These are phyloP conservation scores for Albophoma yamanashiensis DNA, from an alignment of 2,329 filamentous ascomycete species.

Conservation along the genomic window DNA sequence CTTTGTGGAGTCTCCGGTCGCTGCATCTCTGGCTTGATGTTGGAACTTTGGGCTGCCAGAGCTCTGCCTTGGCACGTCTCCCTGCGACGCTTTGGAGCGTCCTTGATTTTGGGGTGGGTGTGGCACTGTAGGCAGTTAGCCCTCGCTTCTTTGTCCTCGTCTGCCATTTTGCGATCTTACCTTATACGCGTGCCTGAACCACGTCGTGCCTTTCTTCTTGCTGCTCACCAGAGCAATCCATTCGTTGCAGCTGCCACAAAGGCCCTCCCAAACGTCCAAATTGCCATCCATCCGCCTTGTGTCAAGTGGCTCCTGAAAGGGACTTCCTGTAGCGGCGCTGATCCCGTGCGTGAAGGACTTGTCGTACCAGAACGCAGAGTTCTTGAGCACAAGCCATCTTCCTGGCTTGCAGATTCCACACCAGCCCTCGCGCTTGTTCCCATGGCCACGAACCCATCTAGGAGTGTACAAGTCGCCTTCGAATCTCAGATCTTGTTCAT, in stretches of 20 bases:
- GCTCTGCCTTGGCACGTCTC: constrained; percentile 38
- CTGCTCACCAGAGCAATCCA: constrained; percentile 76
- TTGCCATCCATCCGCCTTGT: constrained; percentile 70
- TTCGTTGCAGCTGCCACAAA: constrained; percentile 68
- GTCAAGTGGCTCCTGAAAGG: constrained; percentile 68
- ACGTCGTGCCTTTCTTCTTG: constrained; percentile 88
- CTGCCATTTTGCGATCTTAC: constrained; percentile 28
- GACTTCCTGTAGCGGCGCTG: constrained; percentile 67
- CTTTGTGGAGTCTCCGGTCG: constrained; percentile 20
- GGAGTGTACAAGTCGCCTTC: constrained; percentile 77
- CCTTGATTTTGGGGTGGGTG: constrained; percentile 61
- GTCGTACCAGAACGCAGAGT: constrained; percentile 89
- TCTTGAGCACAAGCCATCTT: constrained; percentile 79
- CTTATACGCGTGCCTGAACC: constrained; percentile 86
- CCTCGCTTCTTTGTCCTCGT: neutral
- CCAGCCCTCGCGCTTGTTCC: constrained; percentile 83
- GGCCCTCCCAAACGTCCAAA: constrained; percentile 70
- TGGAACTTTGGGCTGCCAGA: constrained; percentile 30
- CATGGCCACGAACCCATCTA: constrained; percentile 73
- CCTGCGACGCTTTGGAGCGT: constrained; percentile 56
- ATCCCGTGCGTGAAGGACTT: constrained; percentile 85
- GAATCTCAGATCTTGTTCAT: constrained; percentile 71
- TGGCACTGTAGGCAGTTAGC: constrained; percentile 43
- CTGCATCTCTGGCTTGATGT: constrained; percentile 34
- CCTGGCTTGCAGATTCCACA: constrained; percentile 82